Evolutionary conservation across 176 grass and related monocot species (phyloP), one percentile per base, ranked within the genome.

Genomic region (Elaeis guineensis): DNA sequence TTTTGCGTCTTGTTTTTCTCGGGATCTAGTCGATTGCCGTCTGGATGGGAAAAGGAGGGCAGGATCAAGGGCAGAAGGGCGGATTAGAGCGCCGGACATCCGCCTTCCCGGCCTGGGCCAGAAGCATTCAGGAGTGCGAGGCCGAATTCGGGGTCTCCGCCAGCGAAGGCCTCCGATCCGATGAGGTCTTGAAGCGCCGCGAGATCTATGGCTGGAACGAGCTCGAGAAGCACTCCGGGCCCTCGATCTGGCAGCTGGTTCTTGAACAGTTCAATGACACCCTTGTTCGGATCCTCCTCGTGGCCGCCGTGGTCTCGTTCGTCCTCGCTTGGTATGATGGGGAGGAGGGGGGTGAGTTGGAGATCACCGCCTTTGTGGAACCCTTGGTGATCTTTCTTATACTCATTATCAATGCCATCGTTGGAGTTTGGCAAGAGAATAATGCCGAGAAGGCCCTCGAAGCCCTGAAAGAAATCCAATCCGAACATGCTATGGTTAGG

Each of bases 371-470:
- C 39, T 98, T 98, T 55, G 93, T 98, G 6, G 93, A 98, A 52
- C 93, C 93, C 32, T 66, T 98, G 64, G 87, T 98, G 35, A 98
- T 98, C 69, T 92, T 98, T 77, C 75, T 98, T 62, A 98, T 98
- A 62, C 84, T 98, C 21, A 80, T 92, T 32, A 73, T 82, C 18
- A 98, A 98, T 81, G 93, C 93, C 4, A 81, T 83, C 7, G 93
- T 98, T 5, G 87, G 87, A 0, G 82, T 98, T 4, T 92, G 87
- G 88, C 93, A 98, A 78, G 93, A 98, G 74, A 83, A 69, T 74
- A 98, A 98, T 76, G 93, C 93, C 17, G 88, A 92, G 84, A 83
- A 79, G 57, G 87, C 93, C 0, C 82, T 98, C 1, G 84, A 86
- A 54, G 93, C 93, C 20, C 71, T 98, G 12, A 76, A 78, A 17